Evolutionary conservation across 352 stramenopile genomes (phyloP).

Genomic region (Aphanomyces cochlioides): DNA sequence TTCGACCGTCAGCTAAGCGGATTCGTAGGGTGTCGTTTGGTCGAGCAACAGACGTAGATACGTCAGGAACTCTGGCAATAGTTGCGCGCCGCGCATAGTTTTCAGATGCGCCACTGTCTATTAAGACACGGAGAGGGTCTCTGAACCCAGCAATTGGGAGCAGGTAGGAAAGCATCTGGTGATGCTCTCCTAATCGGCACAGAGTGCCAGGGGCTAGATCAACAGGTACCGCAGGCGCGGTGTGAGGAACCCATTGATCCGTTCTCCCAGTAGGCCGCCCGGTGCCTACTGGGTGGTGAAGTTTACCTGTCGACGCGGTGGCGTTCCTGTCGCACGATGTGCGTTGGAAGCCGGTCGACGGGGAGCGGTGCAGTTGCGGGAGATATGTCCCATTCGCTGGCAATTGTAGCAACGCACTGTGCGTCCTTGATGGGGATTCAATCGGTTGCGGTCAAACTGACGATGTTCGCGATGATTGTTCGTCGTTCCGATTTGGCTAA

Average conservation of each 20-base stretch:
- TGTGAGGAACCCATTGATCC: not conserved
- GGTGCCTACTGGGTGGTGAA: not conserved
- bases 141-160: not conserved
- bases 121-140: constrained; percentile 17
- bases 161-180: too few relatives aligned
- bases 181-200: too few relatives aligned
- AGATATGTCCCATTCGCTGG: constrained; percentile 15
- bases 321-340: not conserved
- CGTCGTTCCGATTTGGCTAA: too few relatives aligned
- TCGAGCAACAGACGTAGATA: not conserved
- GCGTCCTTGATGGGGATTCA: too few relatives aligned
- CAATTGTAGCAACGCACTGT: constrained; percentile 22
- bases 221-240: constrained; percentile 9
- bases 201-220: constrained; percentile 23
- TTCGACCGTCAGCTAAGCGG: constrained; percentile 31
- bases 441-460: too few relatives aligned
- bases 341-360: not conserved
- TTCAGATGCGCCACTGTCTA: constrained; percentile 34
- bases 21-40: constrained; percentile 25
- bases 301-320: not conserved
- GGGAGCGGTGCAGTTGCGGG: constrained; percentile 29
- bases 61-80: not conserved
- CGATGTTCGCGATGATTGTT: too few relatives aligned
- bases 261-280: too few relatives aligned
- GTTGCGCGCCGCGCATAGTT: constrained; percentile 36